Conservation (phyloP, 345 rosid genomes). For the Camelina laxa region DNA sequence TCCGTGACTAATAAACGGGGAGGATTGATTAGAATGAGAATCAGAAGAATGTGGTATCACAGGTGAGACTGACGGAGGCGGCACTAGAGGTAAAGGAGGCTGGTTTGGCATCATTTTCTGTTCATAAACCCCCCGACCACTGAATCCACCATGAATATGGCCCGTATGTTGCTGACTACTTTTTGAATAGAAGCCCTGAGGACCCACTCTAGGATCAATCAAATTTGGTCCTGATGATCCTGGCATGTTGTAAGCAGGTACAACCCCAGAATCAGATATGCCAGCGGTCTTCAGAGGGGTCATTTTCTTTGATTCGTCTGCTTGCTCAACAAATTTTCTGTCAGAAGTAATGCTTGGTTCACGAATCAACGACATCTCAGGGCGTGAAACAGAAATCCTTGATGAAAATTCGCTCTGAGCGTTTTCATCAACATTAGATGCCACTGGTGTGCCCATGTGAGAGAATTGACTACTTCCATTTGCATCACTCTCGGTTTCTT, state of each 20-base stretch:
- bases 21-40: conserved; percentile 51
- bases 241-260: conserved; percentile 55
- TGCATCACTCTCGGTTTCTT: conserved; percentile 87
- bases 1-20: conserved; percentile 54
- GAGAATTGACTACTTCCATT: conserved; percentile 74
- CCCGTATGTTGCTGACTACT: conserved; percentile 62
- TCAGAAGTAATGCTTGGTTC: conserved; percentile 86
- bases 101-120: conserved; percentile 65
- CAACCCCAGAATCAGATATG: conserved; percentile 62
- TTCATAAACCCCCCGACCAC: conserved; percentile 76
- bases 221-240: conserved; percentile 52
- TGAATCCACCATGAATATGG: conserved; percentile 47
- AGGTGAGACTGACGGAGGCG: conserved; percentile 70
- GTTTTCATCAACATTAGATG: conserved; percentile 73
- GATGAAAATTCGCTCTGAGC: conserved; percentile 88
- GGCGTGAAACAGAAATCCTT: conserved; percentile 77
- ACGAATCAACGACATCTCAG: conserved; percentile 72
- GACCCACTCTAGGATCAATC: conserved; percentile 65
- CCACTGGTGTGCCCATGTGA: conserved; percentile 69
- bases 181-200: conserved; percentile 68
- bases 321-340: conserved; percentile 74
- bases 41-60: conserved; percentile 62
- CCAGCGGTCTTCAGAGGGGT: conserved; percentile 48
- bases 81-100: conserved; percentile 95
- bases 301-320: conserved; percentile 67